Evolutionary conservation across 306 rosid genomes (phyloP).

Genomic region (Ammopiptanthus mongolicus): DNA sequence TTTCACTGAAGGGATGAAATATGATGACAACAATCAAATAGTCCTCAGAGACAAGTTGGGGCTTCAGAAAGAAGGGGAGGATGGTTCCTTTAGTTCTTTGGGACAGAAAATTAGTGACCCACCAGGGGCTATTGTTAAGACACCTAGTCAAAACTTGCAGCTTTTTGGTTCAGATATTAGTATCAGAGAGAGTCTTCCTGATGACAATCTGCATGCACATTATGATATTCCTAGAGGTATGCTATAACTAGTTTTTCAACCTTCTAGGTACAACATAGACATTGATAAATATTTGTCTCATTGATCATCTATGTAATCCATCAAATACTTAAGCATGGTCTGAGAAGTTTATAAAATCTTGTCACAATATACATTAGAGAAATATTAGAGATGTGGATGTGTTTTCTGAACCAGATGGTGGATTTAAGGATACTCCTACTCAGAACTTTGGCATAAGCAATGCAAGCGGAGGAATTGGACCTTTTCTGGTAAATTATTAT

Average conservation of each 20-base stretch:
- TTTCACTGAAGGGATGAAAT: conserved; percentile 10
- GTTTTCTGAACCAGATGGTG: conserved; percentile 28
- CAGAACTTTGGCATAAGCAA: conserved; percentile 9
- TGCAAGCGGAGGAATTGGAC: conserved; percentile 26
- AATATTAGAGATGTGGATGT: conserved; percentile 20
- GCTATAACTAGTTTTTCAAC: not conserved
- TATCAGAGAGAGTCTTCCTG: conserved; percentile 16
- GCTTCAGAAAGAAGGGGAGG: conserved; percentile 31
- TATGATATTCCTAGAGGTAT: conserved; percentile 43
- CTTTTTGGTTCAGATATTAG: conserved; percentile 12
- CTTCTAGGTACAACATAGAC: conserved; percentile 13
- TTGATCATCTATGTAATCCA: not conserved
- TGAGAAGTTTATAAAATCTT: conserved; percentile 7
- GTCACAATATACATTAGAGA: not conserved
- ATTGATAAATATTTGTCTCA: not conserved
- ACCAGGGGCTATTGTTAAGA: conserved; percentile 15
- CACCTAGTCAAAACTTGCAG: conserved; percentile 13
- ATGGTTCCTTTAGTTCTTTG: conserved; percentile 18
- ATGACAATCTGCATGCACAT: conserved; percentile 13
- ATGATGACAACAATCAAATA: conserved; percentile 18
- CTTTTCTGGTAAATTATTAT: conserved; percentile 35
- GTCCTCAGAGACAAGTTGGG: conserved; percentile 30
- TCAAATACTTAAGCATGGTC: conserved; percentile 20
- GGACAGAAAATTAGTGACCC: conserved; percentile 24
- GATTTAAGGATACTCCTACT: not conserved